Percentiles rank a stretch among this genome's conserved stretches.
Evolutionary conservation across 1,284 basidiomycete genomes (phyloP).

Genomic region (Sanghuangporus weigelae): DNA sequence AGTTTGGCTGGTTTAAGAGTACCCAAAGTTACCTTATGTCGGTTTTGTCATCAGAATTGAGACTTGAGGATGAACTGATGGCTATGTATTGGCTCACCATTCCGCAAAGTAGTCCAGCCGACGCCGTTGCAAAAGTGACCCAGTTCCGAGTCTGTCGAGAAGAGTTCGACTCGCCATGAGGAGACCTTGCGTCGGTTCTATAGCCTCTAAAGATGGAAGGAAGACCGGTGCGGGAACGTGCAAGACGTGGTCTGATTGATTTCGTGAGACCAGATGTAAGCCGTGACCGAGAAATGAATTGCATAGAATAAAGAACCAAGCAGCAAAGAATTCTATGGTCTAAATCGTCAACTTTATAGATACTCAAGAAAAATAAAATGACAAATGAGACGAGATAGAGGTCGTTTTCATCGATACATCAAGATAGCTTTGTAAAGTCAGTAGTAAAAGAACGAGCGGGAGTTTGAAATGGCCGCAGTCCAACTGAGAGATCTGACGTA

Average conservation of each 20-base stretch:
- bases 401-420: too few relatives aligned
- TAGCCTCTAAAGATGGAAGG: neutral
- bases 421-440: neutral
- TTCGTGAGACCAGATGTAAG: neutral
- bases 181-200: neutral
- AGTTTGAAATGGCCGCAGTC: neutral
- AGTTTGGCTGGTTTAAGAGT: neutral
- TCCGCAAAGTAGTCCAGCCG: slow-evolving; percentile 2
- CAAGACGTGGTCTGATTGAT: neutral
- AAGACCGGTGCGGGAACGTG: neutral
- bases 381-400: too few relatives aligned
- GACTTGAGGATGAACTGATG: neutral
- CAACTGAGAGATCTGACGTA: neutral
- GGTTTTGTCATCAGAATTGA: neutral
- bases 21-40: neutral
- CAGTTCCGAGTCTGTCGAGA: neutral
- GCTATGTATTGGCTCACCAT: neutral
- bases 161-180: neutral
- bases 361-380: too few relatives aligned
- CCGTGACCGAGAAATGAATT: neutral
- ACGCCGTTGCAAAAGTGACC: neutral
- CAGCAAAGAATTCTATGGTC: neutral
- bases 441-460: neutral
- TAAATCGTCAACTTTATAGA: neutral
- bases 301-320: neutral